These are phyloP conservation scores for Penicillium fuscoglaucum DNA, from an alignment of 2,329 filamentous ascomycete genomes.

Conservation along the genomic window DNA sequence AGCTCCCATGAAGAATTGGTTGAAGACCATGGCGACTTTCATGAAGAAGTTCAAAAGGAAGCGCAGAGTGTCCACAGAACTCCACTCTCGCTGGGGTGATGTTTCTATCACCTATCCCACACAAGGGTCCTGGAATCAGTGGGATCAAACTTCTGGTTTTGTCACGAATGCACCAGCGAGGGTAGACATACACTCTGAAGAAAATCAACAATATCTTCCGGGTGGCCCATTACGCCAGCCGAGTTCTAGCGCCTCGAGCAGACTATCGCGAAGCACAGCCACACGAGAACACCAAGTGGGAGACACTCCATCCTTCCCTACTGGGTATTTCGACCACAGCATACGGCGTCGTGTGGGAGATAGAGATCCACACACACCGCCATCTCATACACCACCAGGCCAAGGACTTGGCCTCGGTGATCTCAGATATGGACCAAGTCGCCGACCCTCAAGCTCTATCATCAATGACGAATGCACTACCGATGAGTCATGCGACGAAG, in stretches of 20 bases:
- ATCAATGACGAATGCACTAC: slow-evolving; percentile 2
- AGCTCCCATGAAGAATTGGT: slow-evolving; percentile 27
- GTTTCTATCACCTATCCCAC: slow-evolving; percentile 42
- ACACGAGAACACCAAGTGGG: not conserved
- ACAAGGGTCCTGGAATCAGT: slow-evolving; percentile 45
- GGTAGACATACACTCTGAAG: slow-evolving; percentile 7
- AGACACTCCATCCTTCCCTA: slow-evolving; percentile 21
- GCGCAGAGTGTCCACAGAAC: slow-evolving; percentile 37
- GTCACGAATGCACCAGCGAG: slow-evolving; percentile 13
- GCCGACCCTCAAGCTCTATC: not conserved
- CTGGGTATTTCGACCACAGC: slow-evolving; percentile 35
- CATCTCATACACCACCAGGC: not conserved
- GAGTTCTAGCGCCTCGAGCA: not conserved
- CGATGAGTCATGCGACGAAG: slow-evolving; percentile 29
- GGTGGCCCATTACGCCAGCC: slow-evolving; percentile 6
- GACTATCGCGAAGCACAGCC: slow-evolving; percentile 1
- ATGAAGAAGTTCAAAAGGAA: slow-evolving; percentile 37
- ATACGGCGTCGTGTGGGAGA: slow-evolving; percentile 26
- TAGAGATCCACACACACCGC: not conserved
- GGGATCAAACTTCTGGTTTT: slow-evolving; percentile 30
- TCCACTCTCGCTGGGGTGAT: slow-evolving; percentile 45
- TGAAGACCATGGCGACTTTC: slow-evolving; percentile 32
- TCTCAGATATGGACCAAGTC: not conserved
- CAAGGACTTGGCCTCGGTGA: slow-evolving; percentile 20
- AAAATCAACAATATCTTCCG: slow-evolving; percentile 16